Percentiles rank a stretch among this genome's conserved stretches.
phyloP scores from a whole-genome alignment of 1,284 basidiomycete species.

The Tilletia caries region DNA sequence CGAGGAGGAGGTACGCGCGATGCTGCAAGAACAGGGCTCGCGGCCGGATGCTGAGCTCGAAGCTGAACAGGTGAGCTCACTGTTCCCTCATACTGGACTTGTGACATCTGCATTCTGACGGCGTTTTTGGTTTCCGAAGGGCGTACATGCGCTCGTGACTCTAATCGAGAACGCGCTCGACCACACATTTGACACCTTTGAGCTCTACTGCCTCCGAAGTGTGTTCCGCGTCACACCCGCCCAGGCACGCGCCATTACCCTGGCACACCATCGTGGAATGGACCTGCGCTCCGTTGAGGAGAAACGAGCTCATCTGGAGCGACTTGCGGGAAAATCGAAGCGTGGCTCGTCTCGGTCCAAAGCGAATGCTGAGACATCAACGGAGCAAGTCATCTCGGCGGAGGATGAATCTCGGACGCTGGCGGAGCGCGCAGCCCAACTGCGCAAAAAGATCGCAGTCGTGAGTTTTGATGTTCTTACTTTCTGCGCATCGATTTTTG shows the following conservation, averaged over 20 bases:
- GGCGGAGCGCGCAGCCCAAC: not conserved
- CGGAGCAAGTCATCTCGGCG: not conserved
- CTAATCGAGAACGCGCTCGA: constrained; percentile 50
- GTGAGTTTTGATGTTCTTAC: not conserved
- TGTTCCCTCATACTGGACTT: not conserved
- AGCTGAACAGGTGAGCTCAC: constrained; percentile 29
- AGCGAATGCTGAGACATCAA: not conserved
- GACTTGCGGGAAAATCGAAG: not conserved
- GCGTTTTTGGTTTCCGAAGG: constrained; percentile 14
- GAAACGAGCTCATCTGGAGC: constrained; percentile 1
- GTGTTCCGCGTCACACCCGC: constrained; percentile 45
- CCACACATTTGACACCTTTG: constrained; percentile 49
- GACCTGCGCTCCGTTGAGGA: constrained; percentile 35
- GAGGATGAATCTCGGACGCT: not conserved
- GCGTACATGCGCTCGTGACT: constrained; percentile 44
- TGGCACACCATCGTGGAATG: constrained; percentile 49
- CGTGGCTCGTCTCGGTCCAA: not conserved
- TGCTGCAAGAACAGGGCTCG: constrained; percentile 22
- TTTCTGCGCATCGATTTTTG: not conserved
- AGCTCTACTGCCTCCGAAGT: constrained; percentile 46
- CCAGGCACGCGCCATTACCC: constrained; percentile 44
- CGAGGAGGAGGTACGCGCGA: constrained; percentile 30
- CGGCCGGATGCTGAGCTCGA: constrained; percentile 32
- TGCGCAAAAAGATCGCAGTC: constrained; percentile 3
- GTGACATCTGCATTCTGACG: not conserved